Evolutionary conservation across 1,284 basidiomycete genomes (phyloP).

Genomic region (Tilletiopsis washingtonensis): DNA sequence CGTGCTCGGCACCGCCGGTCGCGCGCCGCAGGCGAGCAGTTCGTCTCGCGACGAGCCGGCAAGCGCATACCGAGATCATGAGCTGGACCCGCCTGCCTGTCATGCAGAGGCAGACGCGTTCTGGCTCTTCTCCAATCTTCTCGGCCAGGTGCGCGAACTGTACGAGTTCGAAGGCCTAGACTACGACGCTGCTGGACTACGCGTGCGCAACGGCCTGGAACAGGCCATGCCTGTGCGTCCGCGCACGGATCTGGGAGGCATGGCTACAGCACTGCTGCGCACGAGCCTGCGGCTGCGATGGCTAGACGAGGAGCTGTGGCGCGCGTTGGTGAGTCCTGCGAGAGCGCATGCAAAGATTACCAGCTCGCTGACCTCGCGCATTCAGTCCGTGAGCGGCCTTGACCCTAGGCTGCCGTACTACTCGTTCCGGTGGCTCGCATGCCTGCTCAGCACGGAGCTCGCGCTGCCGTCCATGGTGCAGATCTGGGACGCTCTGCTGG

Average conservation of each 20-base stretch:
- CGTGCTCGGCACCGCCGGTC: conserved; percentile 21
- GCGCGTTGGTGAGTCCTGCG: conserved; percentile 12
- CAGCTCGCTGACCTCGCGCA: background rate
- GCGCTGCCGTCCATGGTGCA: conserved; percentile 30
- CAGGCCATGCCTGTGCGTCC: background rate
- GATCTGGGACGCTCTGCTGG: conserved; percentile 41
- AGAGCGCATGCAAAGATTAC: background rate
- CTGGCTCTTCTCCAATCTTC: conserved; percentile 43
- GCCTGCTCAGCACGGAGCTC: conserved; percentile 38
- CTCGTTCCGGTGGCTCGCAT: conserved; percentile 43
- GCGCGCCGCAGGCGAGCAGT: background rate
- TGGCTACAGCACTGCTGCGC: conserved; percentile 28
- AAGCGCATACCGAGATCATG: conserved; percentile 1
- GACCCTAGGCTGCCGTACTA: conserved; percentile 43
- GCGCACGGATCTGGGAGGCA: conserved; percentile 11
- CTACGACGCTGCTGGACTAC: conserved; percentile 11
- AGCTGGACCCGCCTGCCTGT: background rate
- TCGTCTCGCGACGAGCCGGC: background rate
- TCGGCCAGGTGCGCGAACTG: conserved; percentile 41
- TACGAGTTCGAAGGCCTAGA: conserved; percentile 41
- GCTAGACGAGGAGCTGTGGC: conserved; percentile 33
- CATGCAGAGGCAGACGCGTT: conserved; percentile 41
- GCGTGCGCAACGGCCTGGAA: conserved; percentile 3
- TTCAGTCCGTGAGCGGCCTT: conserved; percentile 10
- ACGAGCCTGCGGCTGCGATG: conserved; percentile 30